Conservation (phyloP, 1,284 basidiomycete genomes). For the Salmacisia buchloeana region DNA sequence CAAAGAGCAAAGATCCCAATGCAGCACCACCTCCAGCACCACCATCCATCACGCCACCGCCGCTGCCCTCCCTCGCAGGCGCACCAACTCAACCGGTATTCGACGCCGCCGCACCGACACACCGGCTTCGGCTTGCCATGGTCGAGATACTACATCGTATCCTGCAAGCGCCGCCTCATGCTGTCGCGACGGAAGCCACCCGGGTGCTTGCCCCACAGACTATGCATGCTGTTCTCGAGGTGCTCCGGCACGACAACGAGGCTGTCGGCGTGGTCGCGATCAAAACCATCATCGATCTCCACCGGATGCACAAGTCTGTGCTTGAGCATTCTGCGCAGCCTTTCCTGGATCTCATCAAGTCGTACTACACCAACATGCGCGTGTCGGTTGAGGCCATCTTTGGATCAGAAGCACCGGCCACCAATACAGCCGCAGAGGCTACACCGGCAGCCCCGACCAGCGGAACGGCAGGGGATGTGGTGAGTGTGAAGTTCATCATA, state of each 20-base stretch:
- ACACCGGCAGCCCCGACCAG: conserved; percentile 9
- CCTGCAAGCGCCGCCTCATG: conserved; percentile 2
- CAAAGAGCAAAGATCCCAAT: neutral
- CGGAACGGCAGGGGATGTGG: neutral
- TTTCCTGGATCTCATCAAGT: conserved; percentile 69
- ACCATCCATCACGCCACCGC: neutral
- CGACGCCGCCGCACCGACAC: neutral
- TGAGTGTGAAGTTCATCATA: neutral
- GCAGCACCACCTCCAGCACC: neutral
- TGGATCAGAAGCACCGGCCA: conserved; percentile 22
- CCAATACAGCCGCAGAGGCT: conserved; percentile 9
- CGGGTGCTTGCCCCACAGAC: conserved; percentile 54
- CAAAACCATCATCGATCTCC: conserved; percentile 80
- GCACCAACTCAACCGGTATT: neutral
- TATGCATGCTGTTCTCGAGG: conserved; percentile 67
- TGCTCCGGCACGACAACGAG: conserved; percentile 88
- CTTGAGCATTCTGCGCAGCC: conserved; percentile 73
- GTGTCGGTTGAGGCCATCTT: conserved; percentile 72
- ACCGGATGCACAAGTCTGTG: conserved; percentile 52
- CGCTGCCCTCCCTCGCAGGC: neutral
- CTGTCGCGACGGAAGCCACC: neutral
- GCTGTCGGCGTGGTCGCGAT: conserved; percentile 87
- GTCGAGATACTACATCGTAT: neutral
- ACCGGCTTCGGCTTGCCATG: neutral
- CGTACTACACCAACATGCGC: conserved; percentile 72